phyloP scores from a whole-genome alignment of 139 green algal genomes.

The Chlamydomonas sp. region DNA sequence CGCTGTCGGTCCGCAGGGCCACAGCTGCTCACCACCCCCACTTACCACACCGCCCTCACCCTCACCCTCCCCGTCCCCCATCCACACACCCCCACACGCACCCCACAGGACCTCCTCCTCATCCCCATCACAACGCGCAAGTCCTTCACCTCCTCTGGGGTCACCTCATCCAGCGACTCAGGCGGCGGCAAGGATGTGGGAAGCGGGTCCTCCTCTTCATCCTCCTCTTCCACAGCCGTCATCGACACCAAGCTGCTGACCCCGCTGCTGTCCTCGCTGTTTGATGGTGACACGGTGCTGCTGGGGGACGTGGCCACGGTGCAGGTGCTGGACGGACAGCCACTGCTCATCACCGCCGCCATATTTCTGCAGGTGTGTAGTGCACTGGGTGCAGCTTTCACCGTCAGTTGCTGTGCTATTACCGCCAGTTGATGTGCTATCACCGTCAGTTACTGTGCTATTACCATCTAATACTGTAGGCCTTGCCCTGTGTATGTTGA shows the following conservation, averaged over 20 bases:
- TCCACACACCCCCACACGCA: neutral
- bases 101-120: constrained; percentile 15
- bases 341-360: constrained; percentile 7
- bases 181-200: neutral
- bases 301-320: neutral
- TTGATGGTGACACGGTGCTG: constrained; percentile 13
- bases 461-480: no score
- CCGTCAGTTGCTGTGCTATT: no score
- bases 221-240: neutral
- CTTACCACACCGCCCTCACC: neutral
- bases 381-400: no score
- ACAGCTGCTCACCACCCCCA: neutral
- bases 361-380: constrained; percentile 10
- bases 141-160: neutral
- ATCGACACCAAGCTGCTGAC: neutral
- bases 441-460: no score
- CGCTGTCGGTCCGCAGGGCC: no score
- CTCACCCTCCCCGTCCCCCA: neutral
- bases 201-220: neutral
- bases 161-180: neutral
- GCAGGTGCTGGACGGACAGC: neutral
- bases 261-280: constrained; percentile 16
- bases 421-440: no score
- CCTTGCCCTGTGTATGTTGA: no score
- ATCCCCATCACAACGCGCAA: constrained; percentile 1